Base-by-base conservation (phyloP, 148 eudicot species). In the Vaccinium macrocarpon region DNA sequence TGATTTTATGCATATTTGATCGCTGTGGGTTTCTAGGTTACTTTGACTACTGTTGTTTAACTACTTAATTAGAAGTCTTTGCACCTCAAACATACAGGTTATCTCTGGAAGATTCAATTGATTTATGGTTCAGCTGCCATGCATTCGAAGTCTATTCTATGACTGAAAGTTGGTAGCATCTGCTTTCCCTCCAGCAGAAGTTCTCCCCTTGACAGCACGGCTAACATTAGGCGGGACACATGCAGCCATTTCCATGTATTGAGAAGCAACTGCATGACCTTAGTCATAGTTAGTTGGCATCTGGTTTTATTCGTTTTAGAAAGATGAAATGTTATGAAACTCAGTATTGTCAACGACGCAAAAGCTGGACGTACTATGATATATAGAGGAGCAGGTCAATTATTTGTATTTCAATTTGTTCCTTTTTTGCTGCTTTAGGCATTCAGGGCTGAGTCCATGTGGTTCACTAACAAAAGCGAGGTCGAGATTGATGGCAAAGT, bases 1-100 rank as follows among this genome's bases (percentile, higher is more conserved):
- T 49, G 29, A 53, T 51, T 78, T 78, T 78, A 27, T 48, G 35
- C 23, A 79, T 79, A 48, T 57, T 79, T 55, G 81, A 25, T 51
- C 12, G 0, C 5, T 46, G 79, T 8, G 79, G 79, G 49, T 48
- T 25, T 14, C 25, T 27, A 25, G 53, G 38, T 42, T 61, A 8
- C 42, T 5, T n/a, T 8, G 46, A n/a, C 61, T 38, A 12, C 57
- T 29, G 21, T 46, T 57, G 50, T 21, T 12, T 9, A 66, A 18
- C n/a, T 75, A 38, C 68, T 25, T 27, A 81, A 13, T 52, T 86
- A 1, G 57, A 12, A 80, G 29, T 42, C 35, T 74, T 76, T 68
- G 51, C 27, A 10, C 62, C 68, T 51, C 62, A 75, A 80, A 84
- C 79, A 79, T 82, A 56, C 91, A 89, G 91, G 84, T 86, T 12